phyloP scores from a whole-genome alignment of 352 stramenopile species.

The Phytopythium mirpurense region DNA sequence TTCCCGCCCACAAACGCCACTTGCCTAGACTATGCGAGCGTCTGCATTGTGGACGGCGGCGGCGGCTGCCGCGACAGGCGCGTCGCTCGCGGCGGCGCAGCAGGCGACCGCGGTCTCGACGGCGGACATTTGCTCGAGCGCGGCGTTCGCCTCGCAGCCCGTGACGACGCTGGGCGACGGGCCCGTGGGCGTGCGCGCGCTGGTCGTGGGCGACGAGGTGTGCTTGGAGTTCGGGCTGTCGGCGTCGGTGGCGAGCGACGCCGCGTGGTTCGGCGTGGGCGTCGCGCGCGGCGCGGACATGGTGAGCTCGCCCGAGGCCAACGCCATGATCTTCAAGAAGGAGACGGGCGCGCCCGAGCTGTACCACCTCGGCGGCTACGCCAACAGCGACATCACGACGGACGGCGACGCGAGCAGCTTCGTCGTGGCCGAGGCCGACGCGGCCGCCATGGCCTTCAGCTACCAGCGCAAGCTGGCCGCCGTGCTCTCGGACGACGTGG shows the following conservation, averaged over 20 bases:
- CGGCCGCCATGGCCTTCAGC: conserved; percentile 52
- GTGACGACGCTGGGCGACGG: conserved; percentile 45
- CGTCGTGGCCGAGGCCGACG: conserved; percentile 26
- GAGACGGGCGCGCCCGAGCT: conserved; percentile 28
- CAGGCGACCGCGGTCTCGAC: conserved; percentile 14
- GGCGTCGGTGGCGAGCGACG: conserved; percentile 23
- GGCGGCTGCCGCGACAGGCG: conserved; percentile 1
- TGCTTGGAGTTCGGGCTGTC: conserved; percentile 65
- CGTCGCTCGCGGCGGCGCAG: conserved; percentile 4
- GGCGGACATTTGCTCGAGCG: conserved; percentile 41
- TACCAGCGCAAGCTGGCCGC: conserved; percentile 63
- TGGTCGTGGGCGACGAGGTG: conserved; percentile 49
- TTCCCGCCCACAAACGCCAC: background rate
- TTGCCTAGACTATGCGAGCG: conserved; percentile 6
- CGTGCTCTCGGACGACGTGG: conserved; percentile 37
- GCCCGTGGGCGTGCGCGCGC: conserved; percentile 52
- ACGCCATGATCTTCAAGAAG: conserved; percentile 72
- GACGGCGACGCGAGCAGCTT: conserved; percentile 42
- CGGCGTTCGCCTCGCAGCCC: conserved; percentile 39
- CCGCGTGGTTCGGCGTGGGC: conserved; percentile 61
- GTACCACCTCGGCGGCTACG: conserved; percentile 48
- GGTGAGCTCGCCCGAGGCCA: conserved; percentile 61
- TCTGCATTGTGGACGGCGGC: conserved; percentile 11
- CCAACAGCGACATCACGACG: conserved; percentile 31
- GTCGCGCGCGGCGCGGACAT: conserved; percentile 37